phyloP scores from a whole-genome alignment of 805 yeast genomes.

The Ogataea haglerorum region DNA sequence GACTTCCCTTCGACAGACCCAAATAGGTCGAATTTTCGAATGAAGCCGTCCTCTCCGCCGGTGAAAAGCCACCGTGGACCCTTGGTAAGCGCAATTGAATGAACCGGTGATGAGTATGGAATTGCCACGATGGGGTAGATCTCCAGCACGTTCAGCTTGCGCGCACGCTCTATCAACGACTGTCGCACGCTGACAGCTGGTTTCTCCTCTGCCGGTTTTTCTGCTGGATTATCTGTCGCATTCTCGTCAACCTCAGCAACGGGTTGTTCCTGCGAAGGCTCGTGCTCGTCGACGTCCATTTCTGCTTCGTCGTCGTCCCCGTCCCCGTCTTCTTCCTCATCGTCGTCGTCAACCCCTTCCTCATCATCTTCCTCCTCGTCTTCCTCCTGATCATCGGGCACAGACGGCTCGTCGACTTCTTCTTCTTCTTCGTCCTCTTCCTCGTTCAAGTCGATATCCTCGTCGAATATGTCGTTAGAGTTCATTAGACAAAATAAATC shows the following conservation, averaged over 20 bases:
- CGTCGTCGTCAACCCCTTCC: constrained; percentile 16
- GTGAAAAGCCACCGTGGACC: constrained; percentile 86
- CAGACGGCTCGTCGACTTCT: constrained; percentile 22
- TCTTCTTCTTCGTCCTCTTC: constrained; percentile 23
- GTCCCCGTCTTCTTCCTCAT: constrained; percentile 20
- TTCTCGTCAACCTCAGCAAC: neutral
- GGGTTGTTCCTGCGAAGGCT: neutral
- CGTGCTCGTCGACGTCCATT: constrained; percentile 18
- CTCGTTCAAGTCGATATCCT: constrained; percentile 24
- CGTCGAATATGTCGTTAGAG: constrained; percentile 27
- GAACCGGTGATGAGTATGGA: constrained; percentile 75
- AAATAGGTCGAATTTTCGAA: constrained; percentile 82
- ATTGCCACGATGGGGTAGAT: constrained; percentile 85
- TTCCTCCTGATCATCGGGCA: constrained; percentile 13
- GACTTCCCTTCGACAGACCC: constrained; percentile 83
- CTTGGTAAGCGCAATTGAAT: constrained; percentile 69
- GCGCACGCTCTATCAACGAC: constrained; percentile 40
- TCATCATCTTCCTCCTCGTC: constrained; percentile 21
- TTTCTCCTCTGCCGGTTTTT: neutral
- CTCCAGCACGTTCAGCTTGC: constrained; percentile 55
- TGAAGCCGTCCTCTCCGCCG: constrained; percentile 95
- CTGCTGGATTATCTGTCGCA: neutral
- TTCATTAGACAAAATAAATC: constrained; percentile 16
- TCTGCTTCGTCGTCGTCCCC: constrained; percentile 21
- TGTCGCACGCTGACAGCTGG: constrained; percentile 12